Base-by-base conservation (phyloP, 2,329 filamentous ascomycete genomes). In the Aureobasidium sp. region DNA sequence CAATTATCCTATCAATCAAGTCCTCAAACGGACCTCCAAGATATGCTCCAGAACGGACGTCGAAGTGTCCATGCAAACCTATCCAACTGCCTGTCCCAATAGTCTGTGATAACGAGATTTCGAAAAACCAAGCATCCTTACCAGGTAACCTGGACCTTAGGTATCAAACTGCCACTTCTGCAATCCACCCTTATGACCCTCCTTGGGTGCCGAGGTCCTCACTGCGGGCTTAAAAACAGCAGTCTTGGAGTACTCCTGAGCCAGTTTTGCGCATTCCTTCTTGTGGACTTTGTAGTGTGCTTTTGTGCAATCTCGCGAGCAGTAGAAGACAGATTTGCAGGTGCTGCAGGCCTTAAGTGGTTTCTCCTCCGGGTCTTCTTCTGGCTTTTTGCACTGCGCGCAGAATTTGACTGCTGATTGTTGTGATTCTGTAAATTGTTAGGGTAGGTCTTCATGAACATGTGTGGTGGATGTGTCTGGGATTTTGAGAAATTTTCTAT, bases 131-230 rank as follows among this genome's bases (percentile, higher is more conserved):
- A 48, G 29, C 27, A 32, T 16, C 45, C 13, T 7, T 29, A 15
- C 3, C 16, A 21, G 15, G 7, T 30, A 34, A 3, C 13, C 36
- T 3, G 10, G 32, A 21, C 10, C 45, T 67, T 65, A 70, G 42
- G 69, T 70, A 59, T 70, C 69, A 37, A 70, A 70, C 67, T 76
- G 72, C 74, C 74, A 76, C 66, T 76, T 76, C 67, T 75, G 70
- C 64, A 73, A 64, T 3, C 74, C 74, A 30, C 70, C 69, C 11
- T 71, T 67, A 54, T 70, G 67, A n/a, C 65, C 70, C 4, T 68
- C 70, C 8, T 67, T 65, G 42, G 69, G 74, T 9, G 72, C 69
- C 4, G 70, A 66, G 30, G 69, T 67, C 41, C 68, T 64, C 45
- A 67, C 71, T 25, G 73, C 74, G 71, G 75, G 72, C 65, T 74